phyloP scores from a whole-genome alignment of 495 filamentous ascomycete genomes.

The Peziza echinospora region DNA sequence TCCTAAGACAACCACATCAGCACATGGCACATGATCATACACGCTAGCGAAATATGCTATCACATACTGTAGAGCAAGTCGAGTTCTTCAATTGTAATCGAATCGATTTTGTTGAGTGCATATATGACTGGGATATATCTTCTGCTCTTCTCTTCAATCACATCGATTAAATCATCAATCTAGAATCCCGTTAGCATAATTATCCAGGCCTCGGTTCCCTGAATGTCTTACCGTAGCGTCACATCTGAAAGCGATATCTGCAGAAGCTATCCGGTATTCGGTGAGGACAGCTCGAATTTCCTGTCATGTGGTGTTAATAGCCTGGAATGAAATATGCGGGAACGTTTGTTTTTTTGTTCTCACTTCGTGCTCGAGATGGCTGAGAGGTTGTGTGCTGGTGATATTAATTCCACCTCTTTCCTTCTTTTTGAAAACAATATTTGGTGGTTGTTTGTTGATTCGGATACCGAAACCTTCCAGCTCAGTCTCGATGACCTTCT shows the following conservation, averaged over 20 bases:
- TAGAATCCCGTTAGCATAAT: neutral
- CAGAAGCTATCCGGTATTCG: constrained; percentile 91
- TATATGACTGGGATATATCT: constrained; percentile 96
- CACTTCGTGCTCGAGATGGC: constrained; percentile 79
- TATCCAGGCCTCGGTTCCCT: constrained; percentile 17
- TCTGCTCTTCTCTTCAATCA: constrained; percentile 84
- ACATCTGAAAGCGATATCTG: constrained; percentile 92
- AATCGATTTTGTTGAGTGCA: constrained; percentile 96
- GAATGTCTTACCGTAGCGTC: constrained; percentile 39
- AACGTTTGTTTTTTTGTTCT: too few relatives aligned
- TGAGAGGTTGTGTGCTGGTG: constrained; percentile 74
- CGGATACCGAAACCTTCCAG: constrained; percentile 93
- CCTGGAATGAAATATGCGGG: neutral
- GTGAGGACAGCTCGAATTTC: constrained; percentile 95
- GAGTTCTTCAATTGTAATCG: constrained; percentile 91
- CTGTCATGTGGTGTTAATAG: constrained; percentile 22
- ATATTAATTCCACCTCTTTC: constrained; percentile 94
- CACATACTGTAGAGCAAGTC: constrained; percentile 62
- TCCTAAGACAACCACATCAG: too few relatives aligned
- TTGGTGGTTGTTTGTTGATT: constrained; percentile 91
- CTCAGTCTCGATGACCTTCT: constrained; percentile 90
- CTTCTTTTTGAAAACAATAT: constrained; percentile 97
- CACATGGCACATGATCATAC: too few relatives aligned
- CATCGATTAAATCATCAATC: constrained; percentile 79
- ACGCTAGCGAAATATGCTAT: too few relatives aligned